A percentile compares a stretch with the other conserved stretches of the same genome.
Conservation (phyloP, 441 rosid species). For the Macaranga tanarius region DNA sequence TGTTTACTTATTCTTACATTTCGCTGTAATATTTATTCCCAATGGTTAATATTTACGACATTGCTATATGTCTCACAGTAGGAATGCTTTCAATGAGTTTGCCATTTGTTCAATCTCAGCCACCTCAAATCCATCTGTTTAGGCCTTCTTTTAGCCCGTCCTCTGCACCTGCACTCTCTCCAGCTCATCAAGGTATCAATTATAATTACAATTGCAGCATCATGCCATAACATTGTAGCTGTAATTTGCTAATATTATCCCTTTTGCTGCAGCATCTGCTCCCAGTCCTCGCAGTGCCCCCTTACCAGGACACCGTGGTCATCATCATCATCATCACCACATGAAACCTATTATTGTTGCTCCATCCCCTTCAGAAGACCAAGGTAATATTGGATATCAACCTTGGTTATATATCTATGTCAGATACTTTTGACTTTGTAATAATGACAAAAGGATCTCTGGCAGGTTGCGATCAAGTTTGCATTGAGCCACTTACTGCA, state of each 20-base stretch:
- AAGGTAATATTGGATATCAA: constrained; percentile 41
- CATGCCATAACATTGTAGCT: constrained; percentile 12
- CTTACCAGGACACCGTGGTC: constrained; percentile 41
- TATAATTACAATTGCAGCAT: constrained; percentile 4
- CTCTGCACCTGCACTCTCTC: constrained; percentile 49
- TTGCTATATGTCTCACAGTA: constrained; percentile 48
- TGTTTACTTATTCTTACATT: background rate
- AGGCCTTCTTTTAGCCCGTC: constrained; percentile 42
- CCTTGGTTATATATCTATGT: background rate
- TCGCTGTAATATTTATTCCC: constrained; percentile 10
- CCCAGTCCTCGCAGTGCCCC: constrained; percentile 43
- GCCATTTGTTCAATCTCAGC: constrained; percentile 37
- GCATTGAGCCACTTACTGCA: constrained; percentile 86
- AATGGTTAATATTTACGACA: constrained; percentile 25
- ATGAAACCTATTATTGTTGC: constrained; percentile 50
- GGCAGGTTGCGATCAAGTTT: constrained; percentile 86
- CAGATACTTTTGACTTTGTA: constrained; percentile 1
- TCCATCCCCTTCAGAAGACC: constrained; percentile 66
- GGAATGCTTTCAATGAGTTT: constrained; percentile 43
- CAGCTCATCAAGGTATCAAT: constrained; percentile 44
- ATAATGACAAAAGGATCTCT: constrained; percentile 34
- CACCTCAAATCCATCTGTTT: constrained; percentile 32
- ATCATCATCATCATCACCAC: constrained; percentile 55
- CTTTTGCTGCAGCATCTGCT: constrained; percentile 36
- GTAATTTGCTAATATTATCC: constrained; percentile 18